phyloP scores from a whole-genome alignment of 345 rosid genomes.

The Brassica cretica region DNA sequence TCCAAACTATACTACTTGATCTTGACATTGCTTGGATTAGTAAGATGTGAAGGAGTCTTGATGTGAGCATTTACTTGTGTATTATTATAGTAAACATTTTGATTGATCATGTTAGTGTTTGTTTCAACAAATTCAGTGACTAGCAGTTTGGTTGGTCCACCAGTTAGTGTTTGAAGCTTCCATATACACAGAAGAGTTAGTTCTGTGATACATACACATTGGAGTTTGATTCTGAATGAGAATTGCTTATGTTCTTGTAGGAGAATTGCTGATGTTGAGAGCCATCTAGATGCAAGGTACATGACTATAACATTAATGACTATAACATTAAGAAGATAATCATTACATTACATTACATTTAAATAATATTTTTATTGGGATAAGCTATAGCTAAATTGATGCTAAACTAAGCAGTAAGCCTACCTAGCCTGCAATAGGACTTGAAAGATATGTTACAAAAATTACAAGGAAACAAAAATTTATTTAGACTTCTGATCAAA shows the following conservation, averaged over 20 bases:
- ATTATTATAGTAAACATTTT: neutral
- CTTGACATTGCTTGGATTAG: neutral
- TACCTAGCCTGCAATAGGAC: constrained; percentile 2
- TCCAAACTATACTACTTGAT: constrained; percentile 52
- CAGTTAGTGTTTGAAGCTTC: neutral
- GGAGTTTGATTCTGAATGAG: constrained; percentile 18
- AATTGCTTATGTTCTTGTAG: constrained; percentile 37
- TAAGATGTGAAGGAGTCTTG: neutral
- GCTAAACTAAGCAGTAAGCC: constrained; percentile 3
- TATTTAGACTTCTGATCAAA: constrained; percentile 10
- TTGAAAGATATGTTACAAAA: constrained; percentile 20
- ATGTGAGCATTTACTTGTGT: neutral
- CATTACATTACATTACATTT: neutral
- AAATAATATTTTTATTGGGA: neutral
- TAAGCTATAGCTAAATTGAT: neutral
- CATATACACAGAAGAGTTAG: neutral
- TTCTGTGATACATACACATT: neutral
- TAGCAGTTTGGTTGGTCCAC: constrained; percentile 8
- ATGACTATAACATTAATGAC: constrained; percentile 35
- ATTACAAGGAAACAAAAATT: constrained; percentile 14
- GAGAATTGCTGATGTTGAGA: constrained; percentile 92
- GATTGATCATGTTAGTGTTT: neutral
- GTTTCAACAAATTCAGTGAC: neutral
- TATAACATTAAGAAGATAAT: constrained; percentile 34
- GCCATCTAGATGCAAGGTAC: constrained; percentile 89